Conservation (phyloP, 1,284 basidiomycete genomes). For the Austropuccinia psidii region DNA sequence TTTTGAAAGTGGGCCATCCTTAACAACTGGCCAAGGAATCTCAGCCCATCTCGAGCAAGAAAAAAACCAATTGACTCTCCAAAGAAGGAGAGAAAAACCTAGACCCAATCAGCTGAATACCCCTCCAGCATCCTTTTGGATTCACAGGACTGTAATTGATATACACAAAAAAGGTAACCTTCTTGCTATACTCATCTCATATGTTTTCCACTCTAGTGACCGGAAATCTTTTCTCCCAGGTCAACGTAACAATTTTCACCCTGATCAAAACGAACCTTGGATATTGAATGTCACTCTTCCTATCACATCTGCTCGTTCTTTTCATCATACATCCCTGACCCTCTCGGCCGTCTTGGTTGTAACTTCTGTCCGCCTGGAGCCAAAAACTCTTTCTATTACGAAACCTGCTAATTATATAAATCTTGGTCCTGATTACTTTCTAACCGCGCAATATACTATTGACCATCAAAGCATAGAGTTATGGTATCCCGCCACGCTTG, state of each 20-base stretch:
- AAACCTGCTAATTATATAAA: constrained; percentile 34
- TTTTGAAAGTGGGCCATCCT: too few relatives aligned
- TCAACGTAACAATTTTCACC: constrained; percentile 41
- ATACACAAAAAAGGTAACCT: constrained; percentile 24
- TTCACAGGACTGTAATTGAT: constrained; percentile 26
- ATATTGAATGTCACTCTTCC: constrained; percentile 43
- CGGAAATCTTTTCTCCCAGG: constrained; percentile 33
- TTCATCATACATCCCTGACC: constrained; percentile 26
- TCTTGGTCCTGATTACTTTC: constrained; percentile 30
- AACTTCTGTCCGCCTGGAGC: constrained; percentile 16
- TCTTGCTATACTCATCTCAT: too few relatives aligned
- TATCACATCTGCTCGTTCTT: constrained; percentile 15
- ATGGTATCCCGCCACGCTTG: constrained; percentile 42
- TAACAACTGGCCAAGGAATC: too few relatives aligned
- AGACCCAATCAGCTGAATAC: too few relatives aligned
- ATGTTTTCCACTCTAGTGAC: too few relatives aligned
- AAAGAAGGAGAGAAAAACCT: too few relatives aligned
- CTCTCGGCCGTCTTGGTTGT: constrained; percentile 18
- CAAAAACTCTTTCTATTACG: background rate
- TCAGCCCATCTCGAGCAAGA: too few relatives aligned
- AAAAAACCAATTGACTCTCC: too few relatives aligned
- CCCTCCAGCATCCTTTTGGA: background rate
- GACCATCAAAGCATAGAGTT: constrained; percentile 38
- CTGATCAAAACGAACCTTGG: constrained; percentile 42
- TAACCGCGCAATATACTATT: constrained; percentile 39